Conservation (phyloP, 768 basidiomycete species). For the Lactarius tabidus region DNA sequence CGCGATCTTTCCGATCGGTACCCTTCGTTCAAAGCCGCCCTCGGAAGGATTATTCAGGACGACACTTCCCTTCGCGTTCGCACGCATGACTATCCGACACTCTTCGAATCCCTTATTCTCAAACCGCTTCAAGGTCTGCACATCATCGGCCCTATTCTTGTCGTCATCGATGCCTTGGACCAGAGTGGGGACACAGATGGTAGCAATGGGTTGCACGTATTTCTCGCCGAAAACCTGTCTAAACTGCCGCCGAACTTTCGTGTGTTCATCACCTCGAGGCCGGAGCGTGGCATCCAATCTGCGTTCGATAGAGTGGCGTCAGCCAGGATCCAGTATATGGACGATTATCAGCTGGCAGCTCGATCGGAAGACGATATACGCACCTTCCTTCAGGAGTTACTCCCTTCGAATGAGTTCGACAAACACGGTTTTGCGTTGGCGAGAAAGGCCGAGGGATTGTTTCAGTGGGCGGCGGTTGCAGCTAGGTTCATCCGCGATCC, state of each 20-base stretch:
- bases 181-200: too few relatives aligned
- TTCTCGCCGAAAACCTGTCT: too few relatives aligned
- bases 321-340: background rate
- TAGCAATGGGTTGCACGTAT: too few relatives aligned
- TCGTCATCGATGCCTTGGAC: background rate
- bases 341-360: background rate
- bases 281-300: background rate
- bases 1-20: background rate
- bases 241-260: background rate
- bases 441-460: too few relatives aligned
- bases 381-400: background rate
- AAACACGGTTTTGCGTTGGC: too few relatives aligned
- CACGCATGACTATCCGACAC: background rate
- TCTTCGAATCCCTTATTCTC: background rate
- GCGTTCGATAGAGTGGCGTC: background rate
- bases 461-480: constrained; percentile 4
- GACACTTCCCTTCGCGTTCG: background rate
- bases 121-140: background rate
- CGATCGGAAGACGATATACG: background rate
- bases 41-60: background rate
- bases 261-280: background rate
- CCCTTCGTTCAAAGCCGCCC: background rate
- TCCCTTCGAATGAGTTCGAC: too few relatives aligned
- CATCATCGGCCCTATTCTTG: background rate
- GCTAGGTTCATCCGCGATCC: background rate